Evolutionary conservation across 129 eudicot genomes (phyloP), one percentile per base, ranked within the genome.

Genomic region (Smallanthus sonchifolius): DNA sequence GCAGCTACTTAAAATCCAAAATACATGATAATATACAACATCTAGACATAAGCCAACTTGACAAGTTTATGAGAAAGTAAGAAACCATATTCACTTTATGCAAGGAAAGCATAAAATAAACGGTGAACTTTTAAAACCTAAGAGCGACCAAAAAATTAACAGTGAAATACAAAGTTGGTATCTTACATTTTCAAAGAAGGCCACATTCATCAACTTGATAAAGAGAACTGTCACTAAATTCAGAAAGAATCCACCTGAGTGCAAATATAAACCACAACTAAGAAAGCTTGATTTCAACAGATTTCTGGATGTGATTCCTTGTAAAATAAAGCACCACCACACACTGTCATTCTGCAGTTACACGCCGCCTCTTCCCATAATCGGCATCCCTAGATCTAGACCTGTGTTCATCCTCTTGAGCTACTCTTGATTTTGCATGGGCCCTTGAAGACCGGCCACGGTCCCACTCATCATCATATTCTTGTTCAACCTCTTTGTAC

Each of bases 341-440:
- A 62, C 36, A 64, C 30, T 17, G 70, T 81, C 73, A 91, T 75
- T 91, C 93, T 17, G 91, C 82, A 55, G 97, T 82, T 37, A 88
- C 66, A 52, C 96, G 91, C 35, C 95, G 86, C 86, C 95, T 83
- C 83, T 91, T 91, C 52, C 88, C 91, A 80, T 91, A 91, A 15
- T 91, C 97, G 70, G 88, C 95, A 76, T 91, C 97, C 79, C 89
- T 75, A 10, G 97, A 85, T 73, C 89, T 87, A 19, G 95, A 86
- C 65, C 89, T 81, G 37, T 83, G 89, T 19, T 86, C 95, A 49
- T 90, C 93, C 75, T 83, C 90, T 15, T 84, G 87, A 48, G 89
- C 67, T 24, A 77, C 4, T 70, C 95, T 80, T 19, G 97, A 81
- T 73, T 86, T 91, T 73, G 85, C 84, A 17, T 85, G 91, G 51